Evolutionary conservation across 208 protist genomes (phyloP).

Genomic region (Angomonas ambiguus): DNA sequence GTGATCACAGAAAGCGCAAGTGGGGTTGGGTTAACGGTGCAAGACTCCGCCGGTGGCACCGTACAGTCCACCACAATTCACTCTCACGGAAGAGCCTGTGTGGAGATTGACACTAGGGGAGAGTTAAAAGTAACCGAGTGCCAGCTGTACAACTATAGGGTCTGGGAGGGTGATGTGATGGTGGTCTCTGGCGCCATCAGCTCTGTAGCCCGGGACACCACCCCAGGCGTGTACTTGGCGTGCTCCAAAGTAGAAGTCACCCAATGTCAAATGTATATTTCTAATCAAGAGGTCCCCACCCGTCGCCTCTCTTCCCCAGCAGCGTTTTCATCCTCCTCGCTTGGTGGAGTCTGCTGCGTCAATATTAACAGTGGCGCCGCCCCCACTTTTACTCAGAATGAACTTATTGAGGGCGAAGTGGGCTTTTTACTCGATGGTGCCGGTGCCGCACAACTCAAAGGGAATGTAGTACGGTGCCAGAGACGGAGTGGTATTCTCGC

Average conservation of each 20-base stretch:
- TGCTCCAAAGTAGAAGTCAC: slow-evolving; percentile 56
- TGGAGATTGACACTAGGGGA: slow-evolving; percentile 75
- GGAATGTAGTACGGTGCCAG: slow-evolving; percentile 74
- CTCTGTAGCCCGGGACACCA: slow-evolving; percentile 17
- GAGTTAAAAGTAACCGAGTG: slow-evolving; percentile 49
- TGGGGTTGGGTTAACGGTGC: slow-evolving; percentile 64
- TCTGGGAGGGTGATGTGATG: slow-evolving; percentile 45
- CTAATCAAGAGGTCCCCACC: background rate
- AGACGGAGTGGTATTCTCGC: slow-evolving; percentile 69
- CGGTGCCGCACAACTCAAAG: slow-evolving; percentile 51
- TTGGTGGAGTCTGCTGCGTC: slow-evolving; percentile 47
- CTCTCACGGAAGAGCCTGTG: slow-evolving; percentile 46
- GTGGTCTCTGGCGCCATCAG: slow-evolving; percentile 37
- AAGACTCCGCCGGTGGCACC: slow-evolving; percentile 48
- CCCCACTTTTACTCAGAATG: slow-evolving; percentile 63
- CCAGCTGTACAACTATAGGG: slow-evolving; percentile 50
- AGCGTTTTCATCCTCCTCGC: slow-evolving; percentile 4
- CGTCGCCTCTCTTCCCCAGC: slow-evolving; percentile 4
- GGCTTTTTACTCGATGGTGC: slow-evolving; percentile 70
- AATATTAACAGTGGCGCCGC: slow-evolving; percentile 59
- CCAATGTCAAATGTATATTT: slow-evolving; percentile 63
- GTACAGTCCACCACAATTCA: slow-evolving; percentile 51
- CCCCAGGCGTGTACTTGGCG: slow-evolving; percentile 1
- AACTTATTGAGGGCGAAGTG: slow-evolving; percentile 64
- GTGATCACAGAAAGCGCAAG: slow-evolving; percentile 64